phyloP scores from a whole-genome alignment of 441 rosid species.

The Eutrema salsugineum region DNA sequence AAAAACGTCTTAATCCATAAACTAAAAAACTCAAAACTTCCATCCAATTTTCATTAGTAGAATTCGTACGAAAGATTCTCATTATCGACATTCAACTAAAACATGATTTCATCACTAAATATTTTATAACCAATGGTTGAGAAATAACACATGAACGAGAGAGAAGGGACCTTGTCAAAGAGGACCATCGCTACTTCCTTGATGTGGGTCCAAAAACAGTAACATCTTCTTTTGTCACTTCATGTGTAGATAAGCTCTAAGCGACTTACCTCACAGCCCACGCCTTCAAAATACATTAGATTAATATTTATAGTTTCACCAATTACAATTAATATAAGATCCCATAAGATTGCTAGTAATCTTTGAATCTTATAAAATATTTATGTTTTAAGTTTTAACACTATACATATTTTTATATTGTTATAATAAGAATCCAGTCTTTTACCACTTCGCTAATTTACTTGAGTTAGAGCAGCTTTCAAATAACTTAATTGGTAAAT shows the following conservation, averaged over 20 bases:
- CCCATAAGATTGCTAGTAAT: no score
- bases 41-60: background rate
- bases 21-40: background rate
- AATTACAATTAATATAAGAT: background rate
- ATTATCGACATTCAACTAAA: background rate
- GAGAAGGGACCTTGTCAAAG: constrained; percentile 16
- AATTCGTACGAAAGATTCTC: background rate
- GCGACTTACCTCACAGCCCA: background rate
- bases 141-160: constrained; percentile 5
- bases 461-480: no score
- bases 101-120: background rate
- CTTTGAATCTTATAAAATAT: no score
- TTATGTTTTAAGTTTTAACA: no score
- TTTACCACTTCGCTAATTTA: no score
- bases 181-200: constrained; percentile 19
- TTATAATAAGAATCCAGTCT: no score
- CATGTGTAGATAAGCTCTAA: constrained; percentile 6
- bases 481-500: no score
- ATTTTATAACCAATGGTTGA: background rate
- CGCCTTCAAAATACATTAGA: background rate
- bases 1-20: constrained; percentile 6
- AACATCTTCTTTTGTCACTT: constrained; percentile 22
- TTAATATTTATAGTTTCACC: background rate
- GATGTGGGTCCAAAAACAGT: constrained; percentile 7
- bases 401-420: no score